These are phyloP conservation scores for Adansonia gregorii DNA, from an alignment of 441 rosid genomes.

Conservation along the genomic window DNA sequence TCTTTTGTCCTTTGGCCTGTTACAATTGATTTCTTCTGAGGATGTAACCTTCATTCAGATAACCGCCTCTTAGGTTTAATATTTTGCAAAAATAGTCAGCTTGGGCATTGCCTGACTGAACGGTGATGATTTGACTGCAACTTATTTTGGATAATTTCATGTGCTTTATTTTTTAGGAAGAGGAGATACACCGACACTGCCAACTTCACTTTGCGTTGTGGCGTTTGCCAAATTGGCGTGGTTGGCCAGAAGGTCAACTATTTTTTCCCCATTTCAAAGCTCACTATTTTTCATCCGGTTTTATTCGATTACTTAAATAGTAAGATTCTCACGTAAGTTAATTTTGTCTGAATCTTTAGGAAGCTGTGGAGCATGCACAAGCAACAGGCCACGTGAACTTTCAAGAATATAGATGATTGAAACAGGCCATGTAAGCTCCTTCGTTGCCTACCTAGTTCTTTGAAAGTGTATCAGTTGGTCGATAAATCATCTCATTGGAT, in stretches of 20 bases:
- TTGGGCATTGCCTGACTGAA: too few species aligned
- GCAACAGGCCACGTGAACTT: conserved; percentile 93
- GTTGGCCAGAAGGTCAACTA: conserved; percentile 78
- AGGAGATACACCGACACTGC: conserved; percentile 78
- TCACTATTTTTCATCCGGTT: neutral
- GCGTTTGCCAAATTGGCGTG: conserved; percentile 87
- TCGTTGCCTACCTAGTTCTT: neutral
- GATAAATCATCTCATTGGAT: neutral
- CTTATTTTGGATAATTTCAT: neutral
- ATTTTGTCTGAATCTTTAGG: conserved; percentile 42
- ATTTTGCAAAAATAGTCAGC: neutral
- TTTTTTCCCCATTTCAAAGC: neutral
- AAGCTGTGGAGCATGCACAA: conserved; percentile 89
- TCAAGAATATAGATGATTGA: conserved; percentile 72
- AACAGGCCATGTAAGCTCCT: neutral
- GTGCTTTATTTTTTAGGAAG: conserved; percentile 47
- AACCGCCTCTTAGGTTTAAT: neutral
- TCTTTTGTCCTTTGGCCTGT: neutral
- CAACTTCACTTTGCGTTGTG: conserved; percentile 85
- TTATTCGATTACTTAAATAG: neutral
- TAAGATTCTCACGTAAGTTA: neutral
- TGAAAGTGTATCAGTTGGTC: neutral
- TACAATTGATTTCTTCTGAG: neutral
- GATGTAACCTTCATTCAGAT: neutral
- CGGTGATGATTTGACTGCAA: neutral